Conservation (phyloP, 192 early-diverging fungal genomes). For the Diversispora epigaea region DNA sequence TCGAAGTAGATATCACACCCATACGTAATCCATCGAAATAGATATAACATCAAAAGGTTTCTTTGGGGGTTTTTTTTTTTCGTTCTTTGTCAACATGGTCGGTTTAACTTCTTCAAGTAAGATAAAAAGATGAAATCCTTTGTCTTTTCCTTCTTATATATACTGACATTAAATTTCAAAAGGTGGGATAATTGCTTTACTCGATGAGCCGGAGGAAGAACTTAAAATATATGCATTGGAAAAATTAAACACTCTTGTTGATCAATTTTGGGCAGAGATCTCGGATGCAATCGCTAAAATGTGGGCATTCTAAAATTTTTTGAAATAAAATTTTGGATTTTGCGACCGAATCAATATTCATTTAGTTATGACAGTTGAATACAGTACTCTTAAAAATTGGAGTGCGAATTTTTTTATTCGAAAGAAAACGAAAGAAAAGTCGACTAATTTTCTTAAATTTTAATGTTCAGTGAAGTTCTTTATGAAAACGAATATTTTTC, state of each 20-base stretch:
- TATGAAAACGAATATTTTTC: slow-evolving; percentile 89
- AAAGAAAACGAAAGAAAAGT: too few species aligned
- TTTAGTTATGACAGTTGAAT: too few species aligned
- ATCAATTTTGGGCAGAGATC: slow-evolving; percentile 98
- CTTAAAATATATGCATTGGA: slow-evolving; percentile 91
- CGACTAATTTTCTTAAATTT: background rate
- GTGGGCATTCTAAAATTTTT: slow-evolving; percentile 46
- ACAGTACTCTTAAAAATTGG: background rate
- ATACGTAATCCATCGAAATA: too few species aligned
- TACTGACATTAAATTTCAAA: background rate
- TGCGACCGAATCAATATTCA: too few species aligned
- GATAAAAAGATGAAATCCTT: background rate
- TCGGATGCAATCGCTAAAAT: slow-evolving; percentile 89
- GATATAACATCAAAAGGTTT: too few species aligned
- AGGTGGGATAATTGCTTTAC: slow-evolving; percentile 91
- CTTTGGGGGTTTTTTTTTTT: too few species aligned
- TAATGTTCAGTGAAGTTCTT: slow-evolving; percentile 76
- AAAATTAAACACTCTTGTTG: slow-evolving; percentile 85
- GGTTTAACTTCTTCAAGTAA: slow-evolving; percentile 48
- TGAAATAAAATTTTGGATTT: too few species aligned
- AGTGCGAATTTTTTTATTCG: background rate
- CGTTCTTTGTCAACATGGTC: slow-evolving; percentile 28
- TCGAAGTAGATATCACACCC: too few species aligned
- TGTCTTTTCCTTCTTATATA: background rate
- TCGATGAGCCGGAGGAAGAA: slow-evolving; percentile 89